phyloP scores from a whole-genome alignment of 192 early-diverging fungal genomes.

The Allomyces macrogynus region DNA sequence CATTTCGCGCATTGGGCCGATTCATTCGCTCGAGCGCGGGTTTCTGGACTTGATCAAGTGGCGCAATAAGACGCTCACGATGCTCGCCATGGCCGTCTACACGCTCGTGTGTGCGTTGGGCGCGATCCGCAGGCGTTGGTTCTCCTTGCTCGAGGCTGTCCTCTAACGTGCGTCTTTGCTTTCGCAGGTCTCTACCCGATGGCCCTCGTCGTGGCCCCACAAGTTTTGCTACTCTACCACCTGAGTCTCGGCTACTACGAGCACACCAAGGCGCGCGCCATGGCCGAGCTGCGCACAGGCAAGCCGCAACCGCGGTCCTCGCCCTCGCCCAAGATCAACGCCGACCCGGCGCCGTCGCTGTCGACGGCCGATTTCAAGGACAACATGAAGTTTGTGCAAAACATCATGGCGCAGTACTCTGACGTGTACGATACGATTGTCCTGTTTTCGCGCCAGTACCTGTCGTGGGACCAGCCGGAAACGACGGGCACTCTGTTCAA shows the following conservation, averaged over 20 bases:
- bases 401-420: conserved; percentile 20
- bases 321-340: neutral
- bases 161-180: too few relatives aligned
- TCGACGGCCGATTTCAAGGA: conserved; percentile 15
- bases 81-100: conserved; percentile 1
- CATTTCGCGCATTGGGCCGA: conserved; percentile 17
- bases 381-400: conserved; percentile 30
- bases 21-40: conserved; percentile 18
- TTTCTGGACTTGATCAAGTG: conserved; percentile 19
- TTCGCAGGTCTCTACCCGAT: conserved; percentile 18
- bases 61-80: conserved; percentile 18
- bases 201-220: conserved; percentile 14
- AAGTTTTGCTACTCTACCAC: conserved; percentile 13
- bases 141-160: conserved; percentile 6
- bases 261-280: conserved; percentile 11
- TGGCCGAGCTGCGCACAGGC: conserved; percentile 1
- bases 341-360: conserved; percentile 2
- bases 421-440: conserved; percentile 1
- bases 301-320: neutral
- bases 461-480: conserved; percentile 1
- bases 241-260: conserved; percentile 16
- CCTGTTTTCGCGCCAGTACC: too few relatives aligned
- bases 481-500: conserved; percentile 2
- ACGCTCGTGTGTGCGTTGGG: neutral
- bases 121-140: neutral